Conservation (phyloP, 2,329 filamentous ascomycete genomes). For the Trichophyton verrucosum region DNA sequence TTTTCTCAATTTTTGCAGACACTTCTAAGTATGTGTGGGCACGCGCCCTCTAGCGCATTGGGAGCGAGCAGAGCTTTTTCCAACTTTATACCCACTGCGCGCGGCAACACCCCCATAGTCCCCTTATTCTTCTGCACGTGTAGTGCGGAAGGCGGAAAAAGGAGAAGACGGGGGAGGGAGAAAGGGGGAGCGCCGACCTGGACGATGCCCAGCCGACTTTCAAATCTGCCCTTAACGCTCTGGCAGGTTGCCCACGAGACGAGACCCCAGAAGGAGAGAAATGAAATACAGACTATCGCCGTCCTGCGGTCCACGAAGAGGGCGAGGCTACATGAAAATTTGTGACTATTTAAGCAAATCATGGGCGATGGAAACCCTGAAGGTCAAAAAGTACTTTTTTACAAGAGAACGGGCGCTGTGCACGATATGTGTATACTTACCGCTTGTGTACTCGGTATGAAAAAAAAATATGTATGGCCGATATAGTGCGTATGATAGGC, state of each 20-base stretch:
- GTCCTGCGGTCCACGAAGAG: not conserved
- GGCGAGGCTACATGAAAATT: not conserved
- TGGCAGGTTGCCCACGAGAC: not conserved
- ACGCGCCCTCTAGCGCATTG: constrained; percentile 2
- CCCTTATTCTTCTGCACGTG: not conserved
- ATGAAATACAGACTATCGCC: not conserved
- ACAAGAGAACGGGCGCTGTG: not conserved
- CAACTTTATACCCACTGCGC: not conserved
- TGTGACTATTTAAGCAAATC: not conserved
- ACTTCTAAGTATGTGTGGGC: not conserved
- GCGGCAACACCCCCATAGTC: not conserved
- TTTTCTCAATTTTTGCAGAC: not conserved
- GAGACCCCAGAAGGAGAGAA: not conserved
- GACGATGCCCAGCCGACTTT: not conserved
- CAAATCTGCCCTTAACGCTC: not conserved
- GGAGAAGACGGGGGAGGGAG: too few species aligned
- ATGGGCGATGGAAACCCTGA: not conserved
- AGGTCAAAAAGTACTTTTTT: not conserved
- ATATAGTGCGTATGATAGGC: constrained; percentile 1
- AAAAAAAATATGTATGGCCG: not conserved
- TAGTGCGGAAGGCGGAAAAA: not conserved
- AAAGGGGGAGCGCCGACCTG: not conserved
- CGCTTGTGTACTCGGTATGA: not conserved
- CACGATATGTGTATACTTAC: not conserved
- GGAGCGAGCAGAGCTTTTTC: not conserved